Base-by-base conservation (phyloP, 2,329 filamentous ascomycete genomes). In the Xylariaceae sp. region DNA sequence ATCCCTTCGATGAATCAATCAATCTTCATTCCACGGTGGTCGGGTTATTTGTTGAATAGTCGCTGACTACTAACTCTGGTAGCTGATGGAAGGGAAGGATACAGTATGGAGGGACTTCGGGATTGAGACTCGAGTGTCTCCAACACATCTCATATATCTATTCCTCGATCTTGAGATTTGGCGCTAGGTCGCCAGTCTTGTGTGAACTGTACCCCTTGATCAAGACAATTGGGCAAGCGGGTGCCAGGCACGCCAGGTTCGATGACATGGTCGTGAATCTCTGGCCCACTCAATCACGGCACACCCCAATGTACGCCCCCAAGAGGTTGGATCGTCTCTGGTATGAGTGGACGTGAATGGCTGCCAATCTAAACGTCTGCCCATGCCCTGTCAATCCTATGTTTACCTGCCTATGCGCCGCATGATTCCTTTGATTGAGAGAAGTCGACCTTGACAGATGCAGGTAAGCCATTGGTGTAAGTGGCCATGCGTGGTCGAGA, bases 71-170 rank as follows among this genome's bases (percentile, higher is more conserved):
- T n/a, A 19, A 34, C 16, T 32, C 29, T 19, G 26, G 11, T 42
- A 34, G 43, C 33, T 43, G 26, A 24, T 33, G 30, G 30, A n/a
- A 32, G 30, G 30, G 30, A 43, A 39, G 22, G 39, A 2, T n/a
- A 45, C 12, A n/a, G 13, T n/a, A n/a, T n/a, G n/a, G 16, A n/a
- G 16, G 42, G 48, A 41, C 50, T n/a, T n/a, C n/a, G n/a, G n/a
- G n/a, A n/a, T n/a, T n/a, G n/a, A n/a, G n/a, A n/a, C n/a, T n/a
- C n/a, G n/a, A n/a, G 49, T 44, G 42, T 46, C 38, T 48, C 48
- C 13, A 13, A n/a, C 35, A 50, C 48, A 56, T 54, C 53, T 53
- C 43, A 39, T 43, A 57, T 51, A 55, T 57, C 50, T 54, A 53
- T 51, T 56, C 50, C 47, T 44, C 43, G 30, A 32, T 7, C 30